Percentiles rank a stretch among this genome's conserved stretches.
Conservation (phyloP, 2,329 filamentous ascomycete species). For the Apiospora kogelbergensis region DNA sequence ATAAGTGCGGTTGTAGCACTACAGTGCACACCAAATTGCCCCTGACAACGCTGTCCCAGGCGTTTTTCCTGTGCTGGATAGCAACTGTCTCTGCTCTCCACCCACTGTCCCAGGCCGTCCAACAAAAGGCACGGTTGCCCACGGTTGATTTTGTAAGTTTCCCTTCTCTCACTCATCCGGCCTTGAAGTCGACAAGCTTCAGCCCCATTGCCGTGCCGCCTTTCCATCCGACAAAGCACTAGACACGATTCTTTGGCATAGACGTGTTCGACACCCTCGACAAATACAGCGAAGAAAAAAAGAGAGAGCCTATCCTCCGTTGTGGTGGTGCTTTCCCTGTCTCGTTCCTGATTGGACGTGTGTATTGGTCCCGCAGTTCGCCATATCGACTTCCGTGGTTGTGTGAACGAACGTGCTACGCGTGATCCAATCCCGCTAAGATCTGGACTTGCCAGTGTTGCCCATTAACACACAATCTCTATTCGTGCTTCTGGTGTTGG, state of each 20-base stretch:
- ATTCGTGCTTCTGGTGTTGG: slow-evolving; percentile 8
- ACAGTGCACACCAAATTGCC: slow-evolving; percentile 17
- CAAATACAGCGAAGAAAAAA: not conserved
- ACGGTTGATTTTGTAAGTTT: slow-evolving; percentile 8
- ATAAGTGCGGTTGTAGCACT: slow-evolving; percentile 6
- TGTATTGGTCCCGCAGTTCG: slow-evolving; percentile 11
- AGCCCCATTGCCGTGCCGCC: slow-evolving; percentile 14
- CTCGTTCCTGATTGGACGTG: slow-evolving; percentile 4
- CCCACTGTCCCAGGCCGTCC: slow-evolving; percentile 10
- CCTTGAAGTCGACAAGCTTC: slow-evolving; percentile 17
- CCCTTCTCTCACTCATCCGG: slow-evolving; percentile 14
- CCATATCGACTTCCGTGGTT: slow-evolving; percentile 7
- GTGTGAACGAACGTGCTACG: slow-evolving; percentile 4
- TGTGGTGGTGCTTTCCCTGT: not conserved
- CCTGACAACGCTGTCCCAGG: slow-evolving; percentile 16
- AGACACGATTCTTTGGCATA: slow-evolving; percentile 8
- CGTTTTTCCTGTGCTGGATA: slow-evolving; percentile 5
- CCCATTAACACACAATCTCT: slow-evolving; percentile 11
- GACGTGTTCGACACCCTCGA: slow-evolving; percentile 13
- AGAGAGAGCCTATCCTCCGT: not conserved
- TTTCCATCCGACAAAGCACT: slow-evolving; percentile 12
- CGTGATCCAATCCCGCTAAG: not conserved
- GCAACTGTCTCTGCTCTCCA: slow-evolving; percentile 3
- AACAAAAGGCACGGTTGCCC: slow-evolving; percentile 18
- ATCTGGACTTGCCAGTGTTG: slow-evolving; percentile 15